Conservation (phyloP, 1,284 basidiomycete genomes). For the Heterobasidion annosum region DNA sequence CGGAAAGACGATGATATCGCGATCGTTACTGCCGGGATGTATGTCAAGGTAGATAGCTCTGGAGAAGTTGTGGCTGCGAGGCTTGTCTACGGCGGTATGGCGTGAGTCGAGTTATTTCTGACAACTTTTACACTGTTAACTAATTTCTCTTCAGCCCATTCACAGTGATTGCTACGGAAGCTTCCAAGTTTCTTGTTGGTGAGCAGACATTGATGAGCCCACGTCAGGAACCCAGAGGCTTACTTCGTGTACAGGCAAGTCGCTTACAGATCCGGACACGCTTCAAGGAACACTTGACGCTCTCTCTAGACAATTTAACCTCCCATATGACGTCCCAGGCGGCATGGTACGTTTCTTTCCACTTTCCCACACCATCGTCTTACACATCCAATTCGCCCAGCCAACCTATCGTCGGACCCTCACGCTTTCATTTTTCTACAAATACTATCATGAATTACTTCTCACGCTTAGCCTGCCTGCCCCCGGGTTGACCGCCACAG, state of each 20-base stretch:
- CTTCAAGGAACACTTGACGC: background rate
- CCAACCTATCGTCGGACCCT: background rate
- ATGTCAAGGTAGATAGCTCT: background rate
- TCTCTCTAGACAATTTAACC: background rate
- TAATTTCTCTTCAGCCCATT: background rate
- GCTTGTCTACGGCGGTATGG: background rate
- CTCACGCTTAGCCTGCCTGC: background rate
- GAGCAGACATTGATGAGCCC: no score
- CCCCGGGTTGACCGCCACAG: background rate
- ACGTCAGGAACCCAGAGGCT: background rate
- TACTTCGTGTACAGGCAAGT: background rate
- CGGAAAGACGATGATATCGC: background rate
- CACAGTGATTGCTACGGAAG: background rate
- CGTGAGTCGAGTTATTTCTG: background rate
- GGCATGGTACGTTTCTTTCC: background rate
- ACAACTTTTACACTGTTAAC: background rate
- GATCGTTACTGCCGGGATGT: background rate
- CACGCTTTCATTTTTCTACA: background rate
- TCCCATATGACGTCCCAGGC: background rate
- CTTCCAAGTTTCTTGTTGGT: background rate
- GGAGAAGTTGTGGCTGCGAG: background rate
- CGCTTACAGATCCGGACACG: background rate
- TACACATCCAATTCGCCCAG: background rate
- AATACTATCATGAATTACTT: background rate
- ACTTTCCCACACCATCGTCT: background rate